phyloP scores from a whole-genome alignment of 2,329 filamentous ascomycete species.

The Colletotrichum limetticola region DNA sequence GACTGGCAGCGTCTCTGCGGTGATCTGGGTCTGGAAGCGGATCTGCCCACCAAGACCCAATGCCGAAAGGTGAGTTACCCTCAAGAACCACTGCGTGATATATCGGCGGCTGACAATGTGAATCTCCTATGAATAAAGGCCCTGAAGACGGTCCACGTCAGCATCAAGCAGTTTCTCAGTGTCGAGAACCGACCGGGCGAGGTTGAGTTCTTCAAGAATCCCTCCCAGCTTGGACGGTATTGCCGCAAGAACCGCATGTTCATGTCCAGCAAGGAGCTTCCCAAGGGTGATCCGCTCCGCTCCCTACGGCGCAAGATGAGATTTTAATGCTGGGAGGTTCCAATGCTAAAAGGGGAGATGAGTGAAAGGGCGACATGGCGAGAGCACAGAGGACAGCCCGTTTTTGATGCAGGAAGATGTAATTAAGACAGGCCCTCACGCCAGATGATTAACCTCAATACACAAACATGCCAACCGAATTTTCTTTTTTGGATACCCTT shows the following conservation, averaged over 20 bases:
- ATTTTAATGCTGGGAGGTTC: not conserved
- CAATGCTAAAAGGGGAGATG: no score
- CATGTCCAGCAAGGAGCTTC: constrained; percentile 58
- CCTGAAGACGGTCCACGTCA: constrained; percentile 55
- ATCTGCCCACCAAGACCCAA: constrained; percentile 54
- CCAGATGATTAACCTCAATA: constrained; percentile 5
- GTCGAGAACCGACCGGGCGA: constrained; percentile 41
- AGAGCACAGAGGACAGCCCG: not conserved
- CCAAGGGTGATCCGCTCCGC: constrained; percentile 51
- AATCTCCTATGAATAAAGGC: constrained; percentile 47
- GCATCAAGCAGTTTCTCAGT: constrained; percentile 60
- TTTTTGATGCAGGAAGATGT: not conserved
- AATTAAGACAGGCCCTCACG: constrained; percentile 6
- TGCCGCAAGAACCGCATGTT: constrained; percentile 48
- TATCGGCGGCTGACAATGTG: not conserved
- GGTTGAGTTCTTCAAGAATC: constrained; percentile 47
- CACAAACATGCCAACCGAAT: constrained; percentile 17
- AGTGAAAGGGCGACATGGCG: not conserved
- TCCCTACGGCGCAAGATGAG: constrained; percentile 43
- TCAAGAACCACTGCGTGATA: not conserved
- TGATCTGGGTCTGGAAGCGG: constrained; percentile 52
- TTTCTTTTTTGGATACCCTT: not conserved
- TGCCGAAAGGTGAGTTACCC: constrained; percentile 53
- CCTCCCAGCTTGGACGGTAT: constrained; percentile 47
- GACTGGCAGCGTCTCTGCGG: constrained; percentile 58